These are phyloP conservation scores for Medakamo hakoo DNA, from an alignment of 139 green algal species.

Conservation along the genomic window DNA sequence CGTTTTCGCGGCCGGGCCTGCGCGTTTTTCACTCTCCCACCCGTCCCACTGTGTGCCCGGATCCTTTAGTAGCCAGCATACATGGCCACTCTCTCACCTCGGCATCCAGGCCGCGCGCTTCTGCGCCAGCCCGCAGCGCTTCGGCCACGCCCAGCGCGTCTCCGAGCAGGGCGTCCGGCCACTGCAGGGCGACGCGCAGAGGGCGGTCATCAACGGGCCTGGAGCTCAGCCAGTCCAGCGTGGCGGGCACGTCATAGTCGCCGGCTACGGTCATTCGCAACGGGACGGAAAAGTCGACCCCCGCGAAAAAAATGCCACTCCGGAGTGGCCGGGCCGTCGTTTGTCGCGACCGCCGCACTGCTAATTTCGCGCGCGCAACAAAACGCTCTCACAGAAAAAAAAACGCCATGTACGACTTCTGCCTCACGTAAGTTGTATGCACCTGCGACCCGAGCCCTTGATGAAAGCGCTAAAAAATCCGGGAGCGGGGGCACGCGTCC, in stretches of 20 bases:
- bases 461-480: too few relatives aligned
- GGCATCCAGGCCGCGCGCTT: not conserved
- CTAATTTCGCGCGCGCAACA: too few relatives aligned
- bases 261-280: too few relatives aligned
- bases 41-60: not conserved
- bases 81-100: not conserved
- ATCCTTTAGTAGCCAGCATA: too few relatives aligned
- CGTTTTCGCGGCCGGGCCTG: too few relatives aligned
- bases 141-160: not conserved
- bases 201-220: not conserved
- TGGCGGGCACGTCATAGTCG: not conserved
- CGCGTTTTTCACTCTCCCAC: not conserved
- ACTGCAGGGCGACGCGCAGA: not conserved
- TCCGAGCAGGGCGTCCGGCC: not conserved
- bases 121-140: not conserved
- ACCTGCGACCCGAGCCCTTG: too few relatives aligned
- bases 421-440: constrained; percentile 12
- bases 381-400: too few relatives aligned
- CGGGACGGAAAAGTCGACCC: too few relatives aligned
- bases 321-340: too few relatives aligned
- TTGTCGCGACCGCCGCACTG: too few relatives aligned
- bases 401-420: constrained; percentile 23
- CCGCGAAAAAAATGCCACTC: too few relatives aligned
- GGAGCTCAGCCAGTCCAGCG: not conserved
- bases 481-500: too few relatives aligned